Percentiles rank a stretch among this genome's conserved stretches.
Conservation (phyloP, 352 stramenopile genomes). For the Pythium sp. region DNA sequence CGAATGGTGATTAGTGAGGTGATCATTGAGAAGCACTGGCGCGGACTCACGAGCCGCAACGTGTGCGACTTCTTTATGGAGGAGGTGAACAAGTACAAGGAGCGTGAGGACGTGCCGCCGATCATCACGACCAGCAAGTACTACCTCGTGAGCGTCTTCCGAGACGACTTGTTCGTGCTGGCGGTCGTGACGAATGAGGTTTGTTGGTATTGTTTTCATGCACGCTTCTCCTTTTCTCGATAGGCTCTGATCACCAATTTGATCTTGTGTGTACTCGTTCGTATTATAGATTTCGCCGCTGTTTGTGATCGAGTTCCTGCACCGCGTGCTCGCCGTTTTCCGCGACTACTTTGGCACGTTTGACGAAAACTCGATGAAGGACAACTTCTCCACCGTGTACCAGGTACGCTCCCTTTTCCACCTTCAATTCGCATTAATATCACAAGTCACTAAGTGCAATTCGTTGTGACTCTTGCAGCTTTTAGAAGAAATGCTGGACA, state of each 20-base stretch:
- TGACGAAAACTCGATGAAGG: conserved; percentile 96
- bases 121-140: conserved; percentile 87
- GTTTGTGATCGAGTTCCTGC: conserved; percentile 96
- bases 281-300: conserved; percentile 63
- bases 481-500: conserved; percentile 97
- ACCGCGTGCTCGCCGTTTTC: conserved; percentile 95
- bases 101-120: conserved; percentile 85
- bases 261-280: conserved; percentile 5
- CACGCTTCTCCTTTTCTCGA: background rate
- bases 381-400: conserved; percentile 97
- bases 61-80: conserved; percentile 99
- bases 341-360: conserved; percentile 96
- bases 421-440: background rate
- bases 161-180: conserved; percentile 95
- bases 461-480: conserved; percentile 34
- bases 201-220: conserved; percentile 6
- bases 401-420: conserved; percentile 45
- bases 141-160: conserved; percentile 92
- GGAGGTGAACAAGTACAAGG: conserved; percentile 91
- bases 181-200: conserved; percentile 94
- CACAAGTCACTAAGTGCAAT: background rate
- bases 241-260: background rate
- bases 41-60: conserved; percentile 91
- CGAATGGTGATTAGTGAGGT: conserved; percentile 80
- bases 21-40: conserved; percentile 99